These are phyloP conservation scores for Ustilago crameri DNA, from an alignment of 1,284 basidiomycete species.

Conservation along the genomic window DNA sequence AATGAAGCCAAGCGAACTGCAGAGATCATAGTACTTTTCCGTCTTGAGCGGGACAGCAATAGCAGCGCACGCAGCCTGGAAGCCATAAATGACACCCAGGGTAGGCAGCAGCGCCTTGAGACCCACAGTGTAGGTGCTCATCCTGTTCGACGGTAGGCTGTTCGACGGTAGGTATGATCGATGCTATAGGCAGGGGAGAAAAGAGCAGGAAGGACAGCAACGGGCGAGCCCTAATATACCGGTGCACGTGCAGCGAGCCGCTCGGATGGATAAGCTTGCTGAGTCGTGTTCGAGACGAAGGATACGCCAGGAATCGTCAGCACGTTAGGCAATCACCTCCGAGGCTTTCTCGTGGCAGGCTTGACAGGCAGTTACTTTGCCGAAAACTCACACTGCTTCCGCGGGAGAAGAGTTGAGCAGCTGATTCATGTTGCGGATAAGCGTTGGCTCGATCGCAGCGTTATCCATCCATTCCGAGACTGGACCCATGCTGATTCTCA, in stretches of 20 bases:
- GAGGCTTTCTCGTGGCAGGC: neutral
- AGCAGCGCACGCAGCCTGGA: slow-evolving; percentile 52
- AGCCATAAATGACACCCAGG: slow-evolving; percentile 55
- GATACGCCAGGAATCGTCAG: neutral
- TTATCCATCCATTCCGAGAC: too few relatives aligned
- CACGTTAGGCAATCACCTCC: slow-evolving; percentile 7
- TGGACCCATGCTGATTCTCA: too few relatives aligned
- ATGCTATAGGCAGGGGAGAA: neutral
- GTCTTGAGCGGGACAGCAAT: slow-evolving; percentile 54
- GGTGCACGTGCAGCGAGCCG: neutral
- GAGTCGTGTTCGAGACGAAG: too few relatives aligned
- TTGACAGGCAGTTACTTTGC: neutral
- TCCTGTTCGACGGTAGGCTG: too few relatives aligned
- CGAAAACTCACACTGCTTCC: neutral
- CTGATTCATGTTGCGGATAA: too few relatives aligned
- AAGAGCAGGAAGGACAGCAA: neutral
- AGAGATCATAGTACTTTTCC: slow-evolving; percentile 62
- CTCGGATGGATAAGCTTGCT: neutral
- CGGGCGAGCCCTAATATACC: neutral
- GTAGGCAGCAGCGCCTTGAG: slow-evolving; percentile 53
- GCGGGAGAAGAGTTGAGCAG: slow-evolving; percentile 9
- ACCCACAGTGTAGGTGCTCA: slow-evolving; percentile 50
- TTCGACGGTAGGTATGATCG: too few relatives aligned
- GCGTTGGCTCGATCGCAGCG: too few relatives aligned
- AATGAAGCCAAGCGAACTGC: slow-evolving; percentile 77